Base-by-base conservation (phyloP, 2,329 filamentous ascomycete genomes). In the Clarireedia paspali region DNA sequence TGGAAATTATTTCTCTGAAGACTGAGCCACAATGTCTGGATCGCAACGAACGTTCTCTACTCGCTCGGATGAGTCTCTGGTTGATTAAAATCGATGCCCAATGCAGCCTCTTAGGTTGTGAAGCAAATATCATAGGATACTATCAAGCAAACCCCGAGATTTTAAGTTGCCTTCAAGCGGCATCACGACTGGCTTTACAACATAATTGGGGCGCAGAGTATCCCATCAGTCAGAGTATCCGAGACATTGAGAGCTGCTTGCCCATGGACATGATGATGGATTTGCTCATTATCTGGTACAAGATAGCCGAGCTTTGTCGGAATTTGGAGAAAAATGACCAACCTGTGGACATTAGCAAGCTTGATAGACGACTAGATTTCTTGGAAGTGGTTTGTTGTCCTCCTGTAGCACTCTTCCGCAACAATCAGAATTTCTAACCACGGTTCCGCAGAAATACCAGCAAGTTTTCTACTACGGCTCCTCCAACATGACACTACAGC, bases 231-330 rank as follows among this genome's bases (percentile, higher is more conserved):
- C 58, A 58, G 42, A 58, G 52, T 24, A 58, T 60, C 14, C n/a
- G 56, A 23, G 58, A 58, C 48, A 60, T 60, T 44, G 56, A 60
- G 44, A 60, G 49, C 30, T 55, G 24, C 27, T 7, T 58, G 27
- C 52, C 58, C 12, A 49, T 60, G 20, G 58, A 60, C 6, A 58
- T 60, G 58, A 60, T 60, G 58, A 45, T 48, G n/a, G 56, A 58
- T 26, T 15, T 58, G 30, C 24, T 60, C 23, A 17, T 58, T 12
- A 24, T 58, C n/a, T 54, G 30, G 17, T 54, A 50, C 46, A 47
- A 47, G 27, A 57, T 57, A 7, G 38, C 45, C 4, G 36, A 54
- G 6, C 5, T 45, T 17, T 5, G n/a, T 15, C 27, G 30, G 23
- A 47, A 44, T 39, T 40, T 24, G n/a, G 27, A 27, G 12, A 12